Conservation (phyloP, 495 filamentous ascomycete genomes). For the Penicillium alfredii region DNA sequence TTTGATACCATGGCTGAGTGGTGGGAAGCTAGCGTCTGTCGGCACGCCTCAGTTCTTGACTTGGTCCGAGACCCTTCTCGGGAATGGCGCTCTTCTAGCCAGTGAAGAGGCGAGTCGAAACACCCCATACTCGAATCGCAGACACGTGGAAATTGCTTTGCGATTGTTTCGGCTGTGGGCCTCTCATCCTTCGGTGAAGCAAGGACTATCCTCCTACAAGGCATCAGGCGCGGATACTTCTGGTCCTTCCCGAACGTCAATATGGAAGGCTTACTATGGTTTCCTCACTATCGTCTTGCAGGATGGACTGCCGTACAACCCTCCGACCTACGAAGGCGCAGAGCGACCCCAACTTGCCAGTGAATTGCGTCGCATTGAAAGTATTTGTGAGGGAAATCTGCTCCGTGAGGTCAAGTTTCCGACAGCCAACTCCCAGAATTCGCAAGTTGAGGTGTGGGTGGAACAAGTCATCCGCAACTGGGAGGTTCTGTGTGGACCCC, state of each 20-base stretch:
- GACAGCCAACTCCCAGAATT: slow-evolving; percentile 65
- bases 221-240: slow-evolving; percentile 15
- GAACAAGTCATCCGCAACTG: slow-evolving; percentile 79
- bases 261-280: slow-evolving; percentile 80
- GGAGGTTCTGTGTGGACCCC: slow-evolving; percentile 65
- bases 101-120: slow-evolving; percentile 48
- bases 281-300: slow-evolving; percentile 57
- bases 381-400: slow-evolving; percentile 64
- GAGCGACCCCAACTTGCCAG: slow-evolving; percentile 58
- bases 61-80: slow-evolving; percentile 75
- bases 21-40: slow-evolving; percentile 21
- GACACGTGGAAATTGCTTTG: slow-evolving; percentile 32
- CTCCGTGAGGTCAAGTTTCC: slow-evolving; percentile 75
- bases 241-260: slow-evolving; percentile 17
- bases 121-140: slow-evolving; percentile 15
- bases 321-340: slow-evolving; percentile 22
- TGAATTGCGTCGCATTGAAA: slow-evolving; percentile 70
- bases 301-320: slow-evolving; percentile 28
- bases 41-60: slow-evolving; percentile 50
- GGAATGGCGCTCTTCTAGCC: slow-evolving; percentile 61
- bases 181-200: slow-evolving; percentile 33
- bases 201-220: slow-evolving; percentile 43
- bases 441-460: slow-evolving; percentile 74
- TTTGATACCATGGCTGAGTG: slow-evolving; percentile 52
- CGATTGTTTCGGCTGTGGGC: slow-evolving; percentile 38